These are phyloP conservation scores for Trichosanthes cucumerina DNA, from an alignment of 306 rosid species.

Conservation along the genomic window DNA sequence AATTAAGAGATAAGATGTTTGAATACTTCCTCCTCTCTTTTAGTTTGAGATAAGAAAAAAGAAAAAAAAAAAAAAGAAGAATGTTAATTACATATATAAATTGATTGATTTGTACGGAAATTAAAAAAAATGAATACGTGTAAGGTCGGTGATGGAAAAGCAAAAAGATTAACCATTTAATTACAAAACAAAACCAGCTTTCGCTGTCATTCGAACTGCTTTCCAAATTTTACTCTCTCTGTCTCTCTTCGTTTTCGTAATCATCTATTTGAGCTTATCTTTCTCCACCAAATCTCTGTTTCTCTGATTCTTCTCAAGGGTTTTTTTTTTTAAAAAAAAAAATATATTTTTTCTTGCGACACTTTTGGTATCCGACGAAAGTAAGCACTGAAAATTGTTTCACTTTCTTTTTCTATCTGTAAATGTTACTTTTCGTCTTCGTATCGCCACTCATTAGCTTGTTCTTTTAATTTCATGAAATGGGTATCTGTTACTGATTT, in stretches of 20 bases:
- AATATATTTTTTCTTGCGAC: not conserved
- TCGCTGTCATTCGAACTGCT: not conserved
- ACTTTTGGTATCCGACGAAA: not conserved
- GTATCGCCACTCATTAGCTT: not conserved
- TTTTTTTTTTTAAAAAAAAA: too few species aligned
- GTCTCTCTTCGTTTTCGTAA: not conserved
- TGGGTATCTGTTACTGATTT: not conserved
- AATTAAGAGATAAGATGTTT: too few species aligned
- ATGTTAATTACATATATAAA: too few species aligned
- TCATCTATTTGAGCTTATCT: not conserved
- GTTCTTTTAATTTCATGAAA: not conserved
- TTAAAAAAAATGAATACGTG: not conserved
- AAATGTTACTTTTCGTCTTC: not conserved
- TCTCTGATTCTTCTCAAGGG: not conserved
- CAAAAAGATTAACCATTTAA: not conserved
- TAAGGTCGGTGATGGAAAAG: not conserved
- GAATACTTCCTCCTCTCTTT: too few species aligned
- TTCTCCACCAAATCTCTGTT: conserved; percentile 6
- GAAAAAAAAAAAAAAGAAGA: too few species aligned
- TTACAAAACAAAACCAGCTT: not conserved
- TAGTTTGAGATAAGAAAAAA: too few species aligned
- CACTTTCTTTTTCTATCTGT: not conserved
- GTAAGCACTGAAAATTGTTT: not conserved
- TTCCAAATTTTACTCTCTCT: not conserved
- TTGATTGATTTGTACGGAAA: too few species aligned